These are phyloP conservation scores for Dactylonectria macrodidyma DNA, from an alignment of 2,329 filamentous ascomycete species.

Conservation along the genomic window DNA sequence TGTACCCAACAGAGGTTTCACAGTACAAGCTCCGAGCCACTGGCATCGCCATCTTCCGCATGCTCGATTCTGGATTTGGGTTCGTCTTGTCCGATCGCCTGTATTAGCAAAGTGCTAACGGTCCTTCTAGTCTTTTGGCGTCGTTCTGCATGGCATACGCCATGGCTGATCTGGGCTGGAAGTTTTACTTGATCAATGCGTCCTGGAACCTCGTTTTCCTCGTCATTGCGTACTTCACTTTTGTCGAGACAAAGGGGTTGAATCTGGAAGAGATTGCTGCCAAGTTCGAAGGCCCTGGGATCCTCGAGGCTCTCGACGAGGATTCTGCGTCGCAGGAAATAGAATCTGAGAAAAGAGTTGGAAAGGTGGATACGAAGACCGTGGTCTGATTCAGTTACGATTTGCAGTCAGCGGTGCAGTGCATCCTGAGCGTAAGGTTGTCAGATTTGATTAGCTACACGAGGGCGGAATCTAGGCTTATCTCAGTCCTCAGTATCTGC, in stretches of 20 bases:
- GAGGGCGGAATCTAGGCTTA: too few relatives aligned
- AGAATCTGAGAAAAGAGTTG: background rate
- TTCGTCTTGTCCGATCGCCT: slow-evolving; percentile 29
- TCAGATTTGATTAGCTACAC: too few relatives aligned
- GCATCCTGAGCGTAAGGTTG: too few relatives aligned
- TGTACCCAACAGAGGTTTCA: slow-evolving; percentile 53
- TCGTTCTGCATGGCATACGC: slow-evolving; percentile 51
- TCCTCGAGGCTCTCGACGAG: slow-evolving; percentile 13
- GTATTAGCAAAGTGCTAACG: background rate
- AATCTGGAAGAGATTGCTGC: slow-evolving; percentile 48
- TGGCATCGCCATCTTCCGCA: slow-evolving; percentile 50
- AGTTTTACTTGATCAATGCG: slow-evolving; percentile 51
- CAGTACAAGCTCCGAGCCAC: slow-evolving; percentile 51
- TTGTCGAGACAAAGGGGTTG: slow-evolving; percentile 50
- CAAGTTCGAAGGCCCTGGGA: slow-evolving; percentile 41
- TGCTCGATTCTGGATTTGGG: slow-evolving; percentile 49
- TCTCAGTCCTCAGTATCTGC: too few relatives aligned
- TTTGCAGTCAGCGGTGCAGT: background rate
- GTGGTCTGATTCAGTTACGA: background rate
- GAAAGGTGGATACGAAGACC: slow-evolving; percentile 1
- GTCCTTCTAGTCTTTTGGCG: slow-evolving; percentile 38
- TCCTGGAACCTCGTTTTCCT: slow-evolving; percentile 48
- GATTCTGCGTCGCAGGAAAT: slow-evolving; percentile 5
- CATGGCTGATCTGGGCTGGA: slow-evolving; percentile 50
- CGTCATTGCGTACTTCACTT: slow-evolving; percentile 45